A percentile compares a stretch with the other conserved stretches of the same genome.
These are phyloP conservation scores for Spiraea crenata DNA, from an alignment of 331 rosid genomes.

Conservation along the genomic window DNA sequence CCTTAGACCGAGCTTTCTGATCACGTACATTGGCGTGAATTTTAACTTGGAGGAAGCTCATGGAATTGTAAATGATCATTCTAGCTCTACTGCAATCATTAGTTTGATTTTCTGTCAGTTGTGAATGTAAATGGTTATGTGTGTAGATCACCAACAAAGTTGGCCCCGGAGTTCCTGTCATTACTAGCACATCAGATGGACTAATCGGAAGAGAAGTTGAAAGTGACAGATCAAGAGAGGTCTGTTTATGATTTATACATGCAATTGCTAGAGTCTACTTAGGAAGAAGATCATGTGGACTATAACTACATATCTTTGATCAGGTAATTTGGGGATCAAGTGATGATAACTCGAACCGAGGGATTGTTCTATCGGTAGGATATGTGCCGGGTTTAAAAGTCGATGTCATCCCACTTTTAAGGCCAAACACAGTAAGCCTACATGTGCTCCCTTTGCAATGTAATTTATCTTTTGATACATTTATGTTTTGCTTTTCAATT, in stretches of 20 bases:
- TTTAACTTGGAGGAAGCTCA: conserved; percentile 12
- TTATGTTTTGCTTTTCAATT: neutral
- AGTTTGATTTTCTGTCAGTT: neutral
- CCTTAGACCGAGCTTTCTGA: conserved; percentile 17
- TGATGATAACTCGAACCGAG: conserved; percentile 22
- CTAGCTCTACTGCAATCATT: neutral
- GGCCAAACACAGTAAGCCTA: conserved; percentile 22
- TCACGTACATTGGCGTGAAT: conserved; percentile 7
- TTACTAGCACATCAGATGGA: conserved; percentile 16
- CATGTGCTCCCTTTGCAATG: neutral
- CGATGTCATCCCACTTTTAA: conserved; percentile 37
- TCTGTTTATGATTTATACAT: neutral
- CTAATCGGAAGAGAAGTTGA: conserved; percentile 9
- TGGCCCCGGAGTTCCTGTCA: conserved; percentile 12
- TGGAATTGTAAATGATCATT: neutral
- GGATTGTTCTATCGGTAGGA: conserved; percentile 52
- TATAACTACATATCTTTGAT: neutral
- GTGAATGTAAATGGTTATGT: neutral
- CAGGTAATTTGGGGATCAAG: conserved; percentile 9
- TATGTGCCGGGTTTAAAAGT: conserved; percentile 55
- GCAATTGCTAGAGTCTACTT: neutral
- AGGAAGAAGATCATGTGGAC: neutral
- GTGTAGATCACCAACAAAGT: conserved; percentile 11
- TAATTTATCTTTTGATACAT: neutral
- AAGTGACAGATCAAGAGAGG: conserved; percentile 23